Conservation (phyloP, 2,329 filamentous ascomycete species). For the Alternaria brassicae region DNA sequence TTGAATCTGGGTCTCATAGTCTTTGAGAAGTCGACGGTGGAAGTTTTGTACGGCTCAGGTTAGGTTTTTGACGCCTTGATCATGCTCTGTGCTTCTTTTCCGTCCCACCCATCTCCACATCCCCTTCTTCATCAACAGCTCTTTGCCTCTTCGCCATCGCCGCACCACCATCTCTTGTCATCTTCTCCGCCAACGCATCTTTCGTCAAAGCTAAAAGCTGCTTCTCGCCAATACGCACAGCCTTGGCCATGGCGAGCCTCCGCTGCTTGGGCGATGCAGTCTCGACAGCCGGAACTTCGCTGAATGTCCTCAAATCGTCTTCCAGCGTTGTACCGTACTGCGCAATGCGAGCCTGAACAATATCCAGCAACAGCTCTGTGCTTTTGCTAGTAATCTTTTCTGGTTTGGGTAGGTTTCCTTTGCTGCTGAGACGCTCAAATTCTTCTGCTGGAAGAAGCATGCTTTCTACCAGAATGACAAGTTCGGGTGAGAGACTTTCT, state of each 20-base stretch:
- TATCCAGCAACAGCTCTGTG: slow-evolving; percentile 49
- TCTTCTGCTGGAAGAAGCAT: slow-evolving; percentile 52
- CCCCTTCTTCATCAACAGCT: slow-evolving; percentile 35
- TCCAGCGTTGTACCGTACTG: slow-evolving; percentile 64
- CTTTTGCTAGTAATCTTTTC: slow-evolving; percentile 50
- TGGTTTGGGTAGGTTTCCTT: slow-evolving; percentile 54
- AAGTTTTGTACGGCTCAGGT: background rate
- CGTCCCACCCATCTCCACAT: slow-evolving; percentile 34
- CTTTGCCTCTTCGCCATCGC: slow-evolving; percentile 33
- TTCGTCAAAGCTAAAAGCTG: slow-evolving; percentile 66
- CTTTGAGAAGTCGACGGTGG: too few species aligned
- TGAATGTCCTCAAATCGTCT: slow-evolving; percentile 58
- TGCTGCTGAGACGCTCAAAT: slow-evolving; percentile 52
- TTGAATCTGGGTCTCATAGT: background rate
- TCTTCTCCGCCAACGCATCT: slow-evolving; percentile 29
- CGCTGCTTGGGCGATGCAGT: slow-evolving; percentile 25
- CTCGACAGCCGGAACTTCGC: slow-evolving; percentile 43
- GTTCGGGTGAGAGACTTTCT: slow-evolving; percentile 52
- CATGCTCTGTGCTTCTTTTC: slow-evolving; percentile 38
- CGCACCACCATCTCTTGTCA: slow-evolving; percentile 41
- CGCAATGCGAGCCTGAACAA: slow-evolving; percentile 51
- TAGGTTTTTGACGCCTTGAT: background rate
- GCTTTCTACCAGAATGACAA: slow-evolving; percentile 54
- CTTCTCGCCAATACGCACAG: slow-evolving; percentile 77
- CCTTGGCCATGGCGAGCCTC: slow-evolving; percentile 64